Base-by-base conservation (phyloP, 345 rosid species). In the Pistacia vera region DNA sequence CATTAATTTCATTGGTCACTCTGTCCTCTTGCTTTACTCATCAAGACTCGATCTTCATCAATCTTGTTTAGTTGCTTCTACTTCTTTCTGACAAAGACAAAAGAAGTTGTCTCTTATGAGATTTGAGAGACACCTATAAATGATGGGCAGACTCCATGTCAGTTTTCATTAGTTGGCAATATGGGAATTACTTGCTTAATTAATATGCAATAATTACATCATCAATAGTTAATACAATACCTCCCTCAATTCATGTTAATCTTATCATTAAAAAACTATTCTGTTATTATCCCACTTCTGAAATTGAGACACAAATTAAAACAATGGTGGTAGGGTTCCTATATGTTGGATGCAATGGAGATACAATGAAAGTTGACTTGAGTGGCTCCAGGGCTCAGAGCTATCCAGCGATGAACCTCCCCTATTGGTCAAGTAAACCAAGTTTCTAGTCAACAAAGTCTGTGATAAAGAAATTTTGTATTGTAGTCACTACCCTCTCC, bases 31-130 rank as follows among this genome's bases (percentile, higher is more conserved):
- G 8, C 46, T 41, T 30, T 30, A 30, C 33, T 30, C 33, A 30
- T 30, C 33, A 30, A 30, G 33, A 30, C 33, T 30, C 33, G 33
- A 41, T 8, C 46, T 41, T 1, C 9, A 41, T 41, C 46, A 41
- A 5, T 0, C 46, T 6, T 41, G 10, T 7, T 41, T 41, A 41
- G 3, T 52, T 68, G 72, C 72, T 68, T 68, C 25, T 18, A 14
- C 12, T 28, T 35, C 59, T 30, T 68, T 68, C 60, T 51, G 46
- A 68, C 59, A 68, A 3, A 16, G 72, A 68, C 60, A 52, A 17
- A 1, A 11, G 12, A 51, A 13, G 3, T 68, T 25, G 41, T 68
- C 59, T 68, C 55, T 17, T 4, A 18, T n/a, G 11, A 18, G 4
- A 11, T 11, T 16, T 3, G 12, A 52, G 56, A 13, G 16, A 52